A percentile compares a stretch with the other conserved stretches of the same genome.
phyloP scores from a whole-genome alignment of 805 yeast genomes.

The Candida palmyrensis region DNA sequence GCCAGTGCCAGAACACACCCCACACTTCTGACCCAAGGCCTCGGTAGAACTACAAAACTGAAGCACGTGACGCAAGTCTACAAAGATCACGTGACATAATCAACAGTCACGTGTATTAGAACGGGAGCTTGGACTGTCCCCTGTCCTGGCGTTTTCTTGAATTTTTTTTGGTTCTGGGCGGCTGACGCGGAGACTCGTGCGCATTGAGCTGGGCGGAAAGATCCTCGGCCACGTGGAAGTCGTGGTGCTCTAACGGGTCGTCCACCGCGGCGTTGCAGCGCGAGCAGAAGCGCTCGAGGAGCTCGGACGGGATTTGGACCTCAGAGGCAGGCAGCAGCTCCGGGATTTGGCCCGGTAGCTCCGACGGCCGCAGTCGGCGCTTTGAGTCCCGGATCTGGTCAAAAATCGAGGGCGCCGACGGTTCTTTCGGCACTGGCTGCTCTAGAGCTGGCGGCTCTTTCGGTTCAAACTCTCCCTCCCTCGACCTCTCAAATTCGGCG shows the following conservation, averaged over 20 bases:
- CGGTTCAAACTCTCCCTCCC: no score
- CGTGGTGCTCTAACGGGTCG: constrained; percentile 46
- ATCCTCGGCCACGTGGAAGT: constrained; percentile 49
- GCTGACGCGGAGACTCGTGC: neutral
- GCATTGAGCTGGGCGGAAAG: constrained; percentile 39
- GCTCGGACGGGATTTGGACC: constrained; percentile 2
- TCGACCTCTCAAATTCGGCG: constrained; percentile 11
- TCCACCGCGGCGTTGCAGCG: constrained; percentile 20
- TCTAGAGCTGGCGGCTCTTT: no score
- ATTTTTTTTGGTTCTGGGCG: neutral
- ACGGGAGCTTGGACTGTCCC: constrained; percentile 8
- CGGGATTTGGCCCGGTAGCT: no score
- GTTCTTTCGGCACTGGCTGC: no score
- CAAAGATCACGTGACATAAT: no score
- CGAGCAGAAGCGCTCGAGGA: constrained; percentile 12
- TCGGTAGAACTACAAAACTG: no score
- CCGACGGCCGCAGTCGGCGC: neutral
- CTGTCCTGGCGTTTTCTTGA: neutral
- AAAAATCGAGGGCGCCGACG: no score
- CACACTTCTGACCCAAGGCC: no score
- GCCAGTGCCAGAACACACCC: no score
- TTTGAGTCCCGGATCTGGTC: constrained; percentile 1
- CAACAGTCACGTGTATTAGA: no score
- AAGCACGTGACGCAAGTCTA: no score
- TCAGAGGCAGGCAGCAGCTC: no score